Base-by-base conservation (phyloP, 2,329 filamentous ascomycete species). In the Falciphora oryzae region DNA sequence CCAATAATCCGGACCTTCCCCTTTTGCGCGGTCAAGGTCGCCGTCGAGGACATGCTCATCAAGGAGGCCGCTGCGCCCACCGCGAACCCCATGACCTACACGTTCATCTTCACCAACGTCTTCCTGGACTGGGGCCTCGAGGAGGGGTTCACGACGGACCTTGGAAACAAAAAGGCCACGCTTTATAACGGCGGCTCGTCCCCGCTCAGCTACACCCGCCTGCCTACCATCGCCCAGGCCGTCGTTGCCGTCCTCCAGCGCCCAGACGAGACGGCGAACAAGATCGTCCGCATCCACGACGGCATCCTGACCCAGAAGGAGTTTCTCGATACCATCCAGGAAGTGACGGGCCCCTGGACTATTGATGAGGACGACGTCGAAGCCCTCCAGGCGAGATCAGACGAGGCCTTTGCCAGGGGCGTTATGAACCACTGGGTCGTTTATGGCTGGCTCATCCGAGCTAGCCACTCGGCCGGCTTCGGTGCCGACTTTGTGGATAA, bases 321-420 rank as follows among this genome's bases (percentile, higher is more conserved):
- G 66, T 73, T 90, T 2, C 70, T 89, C 2, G 73, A 75, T n/a
- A 71, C 79, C 0, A 74, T 84, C 1, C 83, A 89, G 73, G 79
- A 81, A 65, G 74, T 79, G 14, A 84, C 82, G 0, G 38, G 38
- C 4, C 80, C 80, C 66, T 87, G 81, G 78, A 75, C 76, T 0
- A 75, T 87, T 1, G 78, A 76, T 4, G 73, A 71, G 7, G 65
- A 73, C 10, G 72, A 67, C 22, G 73, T 74, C n/a, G 68, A 66
- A 0, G 78, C 79, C 16, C 66, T 78, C 62, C 69, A 75, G 64
- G 73, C 74, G 68, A 71, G 69, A 31, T 79, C 75, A 1, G 69
- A 74, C 57, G 78, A 78, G 61, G 80, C 78, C 69, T 67, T 79
- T 16, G 71, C 70, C 32, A 76, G 74, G 66, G 76, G 76, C 1